Conservation (phyloP, 169 alveolate species). For the Eimeria brunetti region DNA sequence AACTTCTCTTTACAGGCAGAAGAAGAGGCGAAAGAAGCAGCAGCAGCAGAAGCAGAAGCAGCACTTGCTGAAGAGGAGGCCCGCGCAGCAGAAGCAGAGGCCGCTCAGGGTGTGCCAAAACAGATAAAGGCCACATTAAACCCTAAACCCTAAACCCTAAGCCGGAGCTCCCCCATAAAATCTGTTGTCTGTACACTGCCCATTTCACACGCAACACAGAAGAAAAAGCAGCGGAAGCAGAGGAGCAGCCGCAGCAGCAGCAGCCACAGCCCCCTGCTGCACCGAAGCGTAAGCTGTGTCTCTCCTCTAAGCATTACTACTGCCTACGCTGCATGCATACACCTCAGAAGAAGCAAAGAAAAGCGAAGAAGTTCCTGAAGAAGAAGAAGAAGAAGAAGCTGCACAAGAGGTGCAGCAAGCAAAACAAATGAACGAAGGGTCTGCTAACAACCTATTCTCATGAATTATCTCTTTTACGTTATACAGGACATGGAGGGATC, state of each 20-base stretch:
- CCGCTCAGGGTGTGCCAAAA: conserved; percentile 18
- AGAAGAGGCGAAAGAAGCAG: neutral
- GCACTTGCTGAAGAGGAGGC: conserved; percentile 46
- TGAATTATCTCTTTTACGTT: neutral
- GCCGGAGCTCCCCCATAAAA: neutral
- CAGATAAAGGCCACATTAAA: neutral
- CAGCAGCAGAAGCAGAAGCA: conserved; percentile 30
- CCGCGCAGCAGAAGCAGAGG: neutral
- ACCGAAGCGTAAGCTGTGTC: neutral
- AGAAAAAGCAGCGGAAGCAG: neutral
- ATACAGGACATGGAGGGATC: neutral
- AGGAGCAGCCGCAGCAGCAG: neutral
- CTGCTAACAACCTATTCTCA: neutral
- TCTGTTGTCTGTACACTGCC: neutral
- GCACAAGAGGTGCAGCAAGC: conserved; percentile 6
- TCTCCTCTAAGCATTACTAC: neutral
- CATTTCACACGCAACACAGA: neutral
- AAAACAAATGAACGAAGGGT: neutral
- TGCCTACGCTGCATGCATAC: neutral
- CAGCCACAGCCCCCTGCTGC: neutral
- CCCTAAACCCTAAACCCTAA: neutral
- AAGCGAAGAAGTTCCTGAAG: neutral
- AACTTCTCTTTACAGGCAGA: neutral
- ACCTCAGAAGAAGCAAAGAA: neutral
- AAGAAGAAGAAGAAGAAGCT: conserved; percentile 33